Base-by-base conservation (phyloP, 2,329 filamentous ascomycete genomes). In the Sclerotinia subarctica region DNA sequence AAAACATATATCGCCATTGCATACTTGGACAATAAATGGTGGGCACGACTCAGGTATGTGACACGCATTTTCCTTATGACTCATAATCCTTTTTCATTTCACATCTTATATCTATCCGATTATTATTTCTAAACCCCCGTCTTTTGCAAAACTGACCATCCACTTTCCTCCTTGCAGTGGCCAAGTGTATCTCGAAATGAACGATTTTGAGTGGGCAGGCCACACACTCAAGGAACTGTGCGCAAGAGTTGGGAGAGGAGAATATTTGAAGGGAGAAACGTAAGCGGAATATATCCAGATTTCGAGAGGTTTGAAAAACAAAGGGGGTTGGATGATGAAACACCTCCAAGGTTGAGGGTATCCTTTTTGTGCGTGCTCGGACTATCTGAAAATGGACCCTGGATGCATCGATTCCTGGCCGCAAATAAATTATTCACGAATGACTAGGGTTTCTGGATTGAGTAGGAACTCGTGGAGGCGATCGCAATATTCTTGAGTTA, bases 101-200 rank as follows among this genome's bases (percentile, higher is more conserved):
- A 56, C 21, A 35, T 21, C 10, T 56, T 4, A 29, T 24, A 53
- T n/a, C 49, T 32, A 21, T 13, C 38, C 38, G 38, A 15, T 42
- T 42, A 15, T 15, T 38, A 38, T 38, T 49, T 58, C 15, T 26
- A 54, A 35, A n/a, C n/a, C 19, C n/a, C 17, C n/a, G 29, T 66
- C 19, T n/a, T 47, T n/a, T 62, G 65, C 56, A 52, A 67, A 13
- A 57, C 42, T 47, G 47, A 47, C 17, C 24, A 26, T 35, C 46
- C 17, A 32, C 47, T 26, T n/a, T 32, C 29, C 51, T 38, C n/a
- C 62, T n/a, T 17, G 19, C 57, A 93, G 90, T 76, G 92, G 86
- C 19, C 93, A 97, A 82, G 85, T 95, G 0, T 98, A 95, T 77
- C 79, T 97, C n/a, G 92, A 92, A 35, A 77, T 89, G 71, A 82